Conservation (phyloP, 1,284 basidiomycete genomes). For the Malassezia pachydermatis region DNA sequence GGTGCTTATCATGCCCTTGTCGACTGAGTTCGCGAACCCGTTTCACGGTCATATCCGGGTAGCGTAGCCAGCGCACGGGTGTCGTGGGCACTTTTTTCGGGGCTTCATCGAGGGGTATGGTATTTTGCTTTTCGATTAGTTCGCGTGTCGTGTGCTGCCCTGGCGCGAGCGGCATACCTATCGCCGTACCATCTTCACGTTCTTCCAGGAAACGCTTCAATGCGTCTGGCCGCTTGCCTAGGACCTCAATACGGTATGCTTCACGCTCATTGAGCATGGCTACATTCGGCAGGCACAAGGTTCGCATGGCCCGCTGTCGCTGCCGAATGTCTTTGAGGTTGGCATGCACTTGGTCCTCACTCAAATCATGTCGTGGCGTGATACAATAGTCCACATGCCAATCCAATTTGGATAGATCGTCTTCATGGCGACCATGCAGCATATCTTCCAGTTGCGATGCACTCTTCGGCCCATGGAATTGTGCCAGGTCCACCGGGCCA, state of each 20-base stretch:
- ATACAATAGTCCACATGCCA: constrained; percentile 41
- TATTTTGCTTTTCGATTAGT: constrained; percentile 6
- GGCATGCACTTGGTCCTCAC: constrained; percentile 18
- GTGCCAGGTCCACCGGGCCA: constrained; percentile 36
- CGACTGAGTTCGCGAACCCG: constrained; percentile 30
- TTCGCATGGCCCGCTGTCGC: constrained; percentile 21
- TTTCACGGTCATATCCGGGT: constrained; percentile 21
- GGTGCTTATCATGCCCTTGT: constrained; percentile 26
- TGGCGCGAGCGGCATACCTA: constrained; percentile 39
- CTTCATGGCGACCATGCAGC: constrained; percentile 21
- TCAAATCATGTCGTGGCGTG: constrained; percentile 27
- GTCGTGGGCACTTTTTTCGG: background rate
- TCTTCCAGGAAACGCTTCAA: constrained; percentile 34
- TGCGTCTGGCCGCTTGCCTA: constrained; percentile 28
- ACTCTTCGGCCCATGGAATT: constrained; percentile 21
- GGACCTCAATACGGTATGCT: constrained; percentile 20
- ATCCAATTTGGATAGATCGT: constrained; percentile 13
- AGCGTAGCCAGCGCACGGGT: constrained; percentile 19
- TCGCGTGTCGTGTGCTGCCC: constrained; percentile 24
- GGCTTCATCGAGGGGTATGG: background rate
- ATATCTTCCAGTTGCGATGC: constrained; percentile 29
- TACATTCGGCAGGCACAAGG: constrained; percentile 39
- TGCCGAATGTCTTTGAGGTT: constrained; percentile 27
- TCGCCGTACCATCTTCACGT: constrained; percentile 25
- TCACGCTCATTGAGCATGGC: constrained; percentile 39